Percentiles rank a stretch among this genome's conserved stretches.
phyloP scores from a whole-genome alignment of 352 stramenopile species.

The Phytophthora sansomeana region DNA sequence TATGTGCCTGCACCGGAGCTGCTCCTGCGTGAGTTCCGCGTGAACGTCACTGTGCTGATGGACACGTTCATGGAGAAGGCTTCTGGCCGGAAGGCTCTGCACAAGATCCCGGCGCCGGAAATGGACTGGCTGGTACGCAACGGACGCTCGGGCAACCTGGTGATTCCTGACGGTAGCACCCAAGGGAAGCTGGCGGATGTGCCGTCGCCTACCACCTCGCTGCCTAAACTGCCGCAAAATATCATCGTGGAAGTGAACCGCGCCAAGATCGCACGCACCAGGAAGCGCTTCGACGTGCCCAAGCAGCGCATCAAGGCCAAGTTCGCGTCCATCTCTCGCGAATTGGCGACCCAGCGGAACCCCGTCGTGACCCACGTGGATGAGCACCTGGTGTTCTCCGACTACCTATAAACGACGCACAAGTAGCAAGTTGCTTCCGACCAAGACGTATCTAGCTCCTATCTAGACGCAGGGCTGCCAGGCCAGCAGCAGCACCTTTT shows the following conservation, averaged over 20 bases:
- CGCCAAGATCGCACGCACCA: conserved; percentile 52
- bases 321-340: conserved; percentile 67
- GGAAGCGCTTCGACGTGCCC: conserved; percentile 65
- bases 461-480: conserved; percentile 25
- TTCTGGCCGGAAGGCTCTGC: conserved; percentile 64
- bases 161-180: conserved; percentile 48
- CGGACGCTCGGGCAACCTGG: conserved; percentile 49
- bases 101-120: conserved; percentile 72
- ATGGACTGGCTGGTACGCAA: conserved; percentile 68
- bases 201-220: conserved; percentile 17
- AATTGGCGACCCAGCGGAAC: conserved; percentile 59
- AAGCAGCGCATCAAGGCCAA: conserved; percentile 80
- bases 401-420: conserved; percentile 57
- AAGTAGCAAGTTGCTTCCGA: conserved; percentile 9
- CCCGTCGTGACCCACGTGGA: conserved; percentile 54
- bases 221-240: conserved; percentile 43
- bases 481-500: conserved; percentile 4
- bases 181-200: conserved; percentile 1
- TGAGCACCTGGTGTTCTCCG: conserved; percentile 78
- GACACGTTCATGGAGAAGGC: conserved; percentile 79
- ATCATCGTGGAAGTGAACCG: conserved; percentile 74
- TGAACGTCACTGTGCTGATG: conserved; percentile 71
- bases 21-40: conserved; percentile 73
- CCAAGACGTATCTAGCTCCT: conserved; percentile 21
- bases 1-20: conserved; percentile 78